phyloP scores from a whole-genome alignment of 1,139 yeast species.

The Taphrina flavorubra region DNA sequence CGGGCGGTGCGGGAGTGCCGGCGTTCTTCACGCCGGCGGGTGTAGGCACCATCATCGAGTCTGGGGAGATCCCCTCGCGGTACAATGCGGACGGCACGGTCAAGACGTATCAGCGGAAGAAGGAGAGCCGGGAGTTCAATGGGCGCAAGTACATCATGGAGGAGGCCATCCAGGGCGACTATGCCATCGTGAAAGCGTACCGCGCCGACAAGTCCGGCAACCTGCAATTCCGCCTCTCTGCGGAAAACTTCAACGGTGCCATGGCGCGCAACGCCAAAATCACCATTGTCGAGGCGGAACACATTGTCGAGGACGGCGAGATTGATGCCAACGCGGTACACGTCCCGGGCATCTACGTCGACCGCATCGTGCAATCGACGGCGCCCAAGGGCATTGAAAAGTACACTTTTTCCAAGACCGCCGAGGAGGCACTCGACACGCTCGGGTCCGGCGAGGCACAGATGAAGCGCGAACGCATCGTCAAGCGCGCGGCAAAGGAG shows the following conservation, averaged over 20 bases:
- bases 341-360: constrained; percentile 58
- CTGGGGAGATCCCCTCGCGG: constrained; percentile 58
- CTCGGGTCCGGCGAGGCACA: constrained; percentile 34
- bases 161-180: constrained; percentile 57
- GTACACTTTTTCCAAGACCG: constrained; percentile 42
- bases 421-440: constrained; percentile 27
- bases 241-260: constrained; percentile 58
- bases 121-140: constrained; percentile 56
- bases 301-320: constrained; percentile 59
- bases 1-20: constrained; percentile 62
- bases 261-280: constrained; percentile 59
- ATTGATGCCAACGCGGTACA: constrained; percentile 58
- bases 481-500: constrained; percentile 56
- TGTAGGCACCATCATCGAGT: constrained; percentile 60
- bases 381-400: constrained; percentile 57
- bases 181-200: constrained; percentile 58
- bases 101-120: constrained; percentile 53
- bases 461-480: constrained; percentile 54
- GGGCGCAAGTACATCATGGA: constrained; percentile 58
- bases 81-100: constrained; percentile 54
- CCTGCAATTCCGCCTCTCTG: constrained; percentile 59
- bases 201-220: constrained; percentile 60
- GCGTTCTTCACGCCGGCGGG: constrained; percentile 61
- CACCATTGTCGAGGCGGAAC: constrained; percentile 61
- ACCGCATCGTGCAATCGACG: constrained; percentile 55